A percentile compares a stretch with the other conserved stretches of the same genome.
Evolutionary conservation across 345 rosid genomes (phyloP).

Genomic region (Hypericum androsaemum): DNA sequence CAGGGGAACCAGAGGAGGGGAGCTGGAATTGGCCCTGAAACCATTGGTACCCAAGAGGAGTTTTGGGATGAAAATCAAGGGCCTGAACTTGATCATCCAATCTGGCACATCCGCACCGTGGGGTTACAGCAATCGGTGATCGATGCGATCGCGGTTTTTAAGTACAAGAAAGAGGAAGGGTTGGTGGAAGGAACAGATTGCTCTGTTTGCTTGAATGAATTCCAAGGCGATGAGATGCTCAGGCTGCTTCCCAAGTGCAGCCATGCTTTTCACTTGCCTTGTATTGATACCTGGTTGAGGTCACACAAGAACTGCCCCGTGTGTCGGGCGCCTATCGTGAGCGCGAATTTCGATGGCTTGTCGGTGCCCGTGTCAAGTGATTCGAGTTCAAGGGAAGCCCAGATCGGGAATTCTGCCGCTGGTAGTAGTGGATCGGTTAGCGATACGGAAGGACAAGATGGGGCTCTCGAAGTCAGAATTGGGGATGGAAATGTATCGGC

Average conservation of each 20-base stretch:
- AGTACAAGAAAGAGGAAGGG: conserved; percentile 32
- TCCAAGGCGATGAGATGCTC: conserved; percentile 49
- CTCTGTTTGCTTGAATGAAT: conserved; percentile 76
- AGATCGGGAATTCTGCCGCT: conserved; percentile 12
- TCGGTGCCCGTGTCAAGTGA: conserved; percentile 10
- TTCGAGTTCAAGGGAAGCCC: conserved; percentile 15
- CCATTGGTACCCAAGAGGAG: conserved; percentile 21
- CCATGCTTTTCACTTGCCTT: conserved; percentile 68
- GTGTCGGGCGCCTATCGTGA: conserved; percentile 58
- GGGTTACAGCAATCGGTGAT: too few relatives aligned
- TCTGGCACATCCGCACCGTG: too few relatives aligned
- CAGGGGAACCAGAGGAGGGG: too few relatives aligned
- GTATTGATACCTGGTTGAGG: conserved; percentile 76
- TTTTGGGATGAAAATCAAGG: conserved; percentile 29
- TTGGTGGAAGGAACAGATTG: conserved; percentile 66
- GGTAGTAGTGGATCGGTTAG: background rate
- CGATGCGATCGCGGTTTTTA: too few relatives aligned
- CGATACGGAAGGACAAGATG: conserved; percentile 9
- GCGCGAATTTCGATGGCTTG: conserved; percentile 6
- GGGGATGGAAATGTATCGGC: conserved; percentile 3
- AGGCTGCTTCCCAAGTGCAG: conserved; percentile 71
- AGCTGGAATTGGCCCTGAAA: too few relatives aligned
- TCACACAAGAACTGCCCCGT: conserved; percentile 77
- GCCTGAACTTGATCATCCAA: too few relatives aligned
- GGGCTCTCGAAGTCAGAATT: conserved; percentile 12